Conservation (phyloP, 495 filamentous ascomycete genomes). For the Lichina pygmaea region DNA sequence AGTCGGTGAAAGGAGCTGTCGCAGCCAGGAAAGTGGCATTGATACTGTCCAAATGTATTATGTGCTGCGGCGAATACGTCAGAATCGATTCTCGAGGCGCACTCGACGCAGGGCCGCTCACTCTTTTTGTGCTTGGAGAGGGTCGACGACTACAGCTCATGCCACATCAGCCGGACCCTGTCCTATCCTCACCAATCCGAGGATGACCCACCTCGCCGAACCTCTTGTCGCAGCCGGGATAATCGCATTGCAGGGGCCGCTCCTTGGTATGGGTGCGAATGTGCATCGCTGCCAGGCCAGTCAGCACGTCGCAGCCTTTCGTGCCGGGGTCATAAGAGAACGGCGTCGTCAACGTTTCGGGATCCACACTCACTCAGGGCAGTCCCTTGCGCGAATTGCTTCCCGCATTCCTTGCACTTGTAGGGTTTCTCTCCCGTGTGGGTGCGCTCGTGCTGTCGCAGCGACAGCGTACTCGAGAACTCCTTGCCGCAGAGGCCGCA, state of each 20-base stretch:
- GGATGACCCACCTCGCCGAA: constrained; percentile 2
- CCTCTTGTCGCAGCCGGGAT: constrained; percentile 2
- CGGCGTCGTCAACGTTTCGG: too few species aligned
- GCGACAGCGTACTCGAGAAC: constrained; percentile 30
- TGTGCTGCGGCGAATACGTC: not conserved
- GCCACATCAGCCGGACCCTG: not conserved
- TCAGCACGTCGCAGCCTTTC: not conserved
- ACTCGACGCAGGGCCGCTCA: not conserved
- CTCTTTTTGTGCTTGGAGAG: constrained; percentile 5
- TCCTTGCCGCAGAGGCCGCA: constrained; percentile 24
- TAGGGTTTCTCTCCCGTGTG: constrained; percentile 33
- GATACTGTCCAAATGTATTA: not conserved
- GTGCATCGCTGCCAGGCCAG: constrained; percentile 12
- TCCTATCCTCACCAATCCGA: too few species aligned
- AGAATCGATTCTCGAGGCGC: not conserved
- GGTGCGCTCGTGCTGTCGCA: constrained; percentile 30
- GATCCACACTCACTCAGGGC: constrained; percentile 1
- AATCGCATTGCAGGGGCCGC: constrained; percentile 14
- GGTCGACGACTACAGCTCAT: constrained; percentile 3
- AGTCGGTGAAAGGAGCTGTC: constrained; percentile 3
- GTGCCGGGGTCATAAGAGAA: too few species aligned
- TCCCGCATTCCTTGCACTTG: constrained; percentile 6
- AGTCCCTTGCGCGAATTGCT: constrained; percentile 3
- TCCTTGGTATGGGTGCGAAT: constrained; percentile 29
- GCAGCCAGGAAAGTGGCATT: constrained; percentile 2